A percentile compares a stretch with the other conserved stretches of the same genome.
phyloP scores from a whole-genome alignment of 176 grass and related monocot genomes.

The Puya raimondii region DNA sequence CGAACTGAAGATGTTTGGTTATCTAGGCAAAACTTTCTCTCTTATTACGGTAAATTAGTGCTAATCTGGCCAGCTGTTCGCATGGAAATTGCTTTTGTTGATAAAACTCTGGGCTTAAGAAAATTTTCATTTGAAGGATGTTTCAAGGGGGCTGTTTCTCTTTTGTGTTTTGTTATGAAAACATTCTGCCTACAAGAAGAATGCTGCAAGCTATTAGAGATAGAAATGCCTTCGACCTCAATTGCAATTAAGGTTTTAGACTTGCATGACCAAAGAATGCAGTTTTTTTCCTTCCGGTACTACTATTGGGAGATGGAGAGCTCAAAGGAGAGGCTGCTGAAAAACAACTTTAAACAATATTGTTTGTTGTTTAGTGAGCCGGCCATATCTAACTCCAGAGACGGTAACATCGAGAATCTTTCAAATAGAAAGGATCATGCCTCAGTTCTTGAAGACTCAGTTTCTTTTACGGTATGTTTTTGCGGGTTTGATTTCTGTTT shows the following conservation, averaged over 20 bases:
- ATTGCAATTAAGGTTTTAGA: constrained; percentile 32
- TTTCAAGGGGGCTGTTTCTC: constrained; percentile 33
- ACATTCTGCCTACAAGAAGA: constrained; percentile 27
- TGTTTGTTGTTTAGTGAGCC: constrained; percentile 19
- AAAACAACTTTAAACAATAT: constrained; percentile 28
- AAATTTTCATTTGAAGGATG: constrained; percentile 36
- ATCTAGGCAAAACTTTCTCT: constrained; percentile 12
- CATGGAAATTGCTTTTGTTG: constrained; percentile 33
- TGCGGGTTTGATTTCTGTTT: not conserved
- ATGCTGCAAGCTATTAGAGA: constrained; percentile 1
- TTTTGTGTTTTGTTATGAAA: constrained; percentile 32
- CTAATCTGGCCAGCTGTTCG: constrained; percentile 24
- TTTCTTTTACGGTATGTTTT: not conserved
- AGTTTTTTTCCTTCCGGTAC: constrained; percentile 23
- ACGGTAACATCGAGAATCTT: constrained; percentile 13
- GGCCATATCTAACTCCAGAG: constrained; percentile 10
- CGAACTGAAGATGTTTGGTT: constrained; percentile 20
- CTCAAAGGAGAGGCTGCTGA: constrained; percentile 21
- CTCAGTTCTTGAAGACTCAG: not conserved
- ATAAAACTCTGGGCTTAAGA: constrained; percentile 25
- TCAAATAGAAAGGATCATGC: constrained; percentile 18
- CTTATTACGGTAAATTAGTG: constrained; percentile 26
- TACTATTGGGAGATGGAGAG: constrained; percentile 17
- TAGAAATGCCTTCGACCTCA: constrained; percentile 15
- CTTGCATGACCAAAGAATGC: constrained; percentile 5